A percentile compares a stretch with the other conserved stretches of the same genome.
Conservation (phyloP, 164 flowering plant species). For the Saururus chinensis region DNA sequence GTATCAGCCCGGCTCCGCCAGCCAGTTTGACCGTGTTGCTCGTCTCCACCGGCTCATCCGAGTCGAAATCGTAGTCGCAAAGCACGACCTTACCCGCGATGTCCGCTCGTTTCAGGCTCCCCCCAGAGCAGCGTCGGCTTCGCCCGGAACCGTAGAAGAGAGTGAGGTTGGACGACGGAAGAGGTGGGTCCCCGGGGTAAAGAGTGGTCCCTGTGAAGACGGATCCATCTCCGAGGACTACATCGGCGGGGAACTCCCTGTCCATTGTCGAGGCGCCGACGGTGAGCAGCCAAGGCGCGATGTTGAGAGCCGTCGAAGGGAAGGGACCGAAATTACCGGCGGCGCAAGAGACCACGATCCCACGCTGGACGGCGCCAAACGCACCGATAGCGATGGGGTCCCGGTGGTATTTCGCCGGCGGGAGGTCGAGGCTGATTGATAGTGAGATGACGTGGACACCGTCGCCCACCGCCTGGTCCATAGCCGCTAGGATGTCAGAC, state of each 20-base stretch:
- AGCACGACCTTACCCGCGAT: conserved; percentile 70
- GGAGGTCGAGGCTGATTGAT: conserved; percentile 60
- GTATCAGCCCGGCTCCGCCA: conserved; percentile 78
- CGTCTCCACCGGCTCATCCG: conserved; percentile 56
- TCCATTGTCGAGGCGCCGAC: conserved; percentile 91
- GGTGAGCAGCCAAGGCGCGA: conserved; percentile 91
- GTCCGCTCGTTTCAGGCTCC: conserved; percentile 29
- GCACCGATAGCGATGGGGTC: conserved; percentile 90
- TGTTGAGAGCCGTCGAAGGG: conserved; percentile 52
- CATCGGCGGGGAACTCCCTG: conserved; percentile 82
- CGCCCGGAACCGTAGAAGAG: conserved; percentile 32
- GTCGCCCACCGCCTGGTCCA: conserved; percentile 39
- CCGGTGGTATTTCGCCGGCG: conserved; percentile 27
- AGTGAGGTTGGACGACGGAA: conserved; percentile 17
- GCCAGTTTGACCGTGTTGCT: conserved; percentile 68
- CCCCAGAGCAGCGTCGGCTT: conserved; percentile 31
- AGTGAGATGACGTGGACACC: conserved; percentile 80
- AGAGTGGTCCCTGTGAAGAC: conserved; percentile 54
- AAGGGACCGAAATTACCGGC: conserved; percentile 90
- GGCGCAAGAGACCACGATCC: conserved; percentile 70
- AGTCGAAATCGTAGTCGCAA: conserved; percentile 69
- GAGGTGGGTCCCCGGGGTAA: conserved; percentile 45
- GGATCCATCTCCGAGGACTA: conserved; percentile 62
- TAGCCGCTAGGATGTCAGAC: conserved; percentile 20
- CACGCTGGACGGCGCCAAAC: conserved; percentile 54